phyloP scores from a whole-genome alignment of 768 basidiomycete species.

The Auricularia sp. region DNA sequence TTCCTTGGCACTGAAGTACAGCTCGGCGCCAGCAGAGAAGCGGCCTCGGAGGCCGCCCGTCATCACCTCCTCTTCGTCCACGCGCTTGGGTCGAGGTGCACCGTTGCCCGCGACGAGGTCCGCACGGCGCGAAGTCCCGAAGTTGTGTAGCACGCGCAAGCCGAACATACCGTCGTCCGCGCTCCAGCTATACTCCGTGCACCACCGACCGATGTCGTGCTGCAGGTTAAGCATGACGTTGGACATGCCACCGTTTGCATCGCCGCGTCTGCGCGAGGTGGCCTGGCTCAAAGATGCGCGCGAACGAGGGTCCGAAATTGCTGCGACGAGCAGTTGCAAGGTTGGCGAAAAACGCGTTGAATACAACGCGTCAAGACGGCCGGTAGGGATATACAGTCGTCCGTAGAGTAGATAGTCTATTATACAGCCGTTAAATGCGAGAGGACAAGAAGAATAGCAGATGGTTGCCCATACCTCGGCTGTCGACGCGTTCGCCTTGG shows the following conservation, averaged over 20 bases:
- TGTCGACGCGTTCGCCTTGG: conserved; percentile 68
- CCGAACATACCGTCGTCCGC: conserved; percentile 94
- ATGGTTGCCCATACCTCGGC: conserved; percentile 45
- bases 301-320: conserved; percentile 72
- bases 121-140: conserved; percentile 46
- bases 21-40: conserved; percentile 84
- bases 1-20: conserved; percentile 90
- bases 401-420: conserved; percentile 92
- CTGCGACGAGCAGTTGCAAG: conserved; percentile 71
- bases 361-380: conserved; percentile 82
- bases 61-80: conserved; percentile 90
- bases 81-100: conserved; percentile 47
- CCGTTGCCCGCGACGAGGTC: conserved; percentile 15
- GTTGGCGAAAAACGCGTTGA: conserved; percentile 73
- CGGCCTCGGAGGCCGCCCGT: conserved; percentile 87
- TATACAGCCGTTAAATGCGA: conserved; percentile 5
- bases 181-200: conserved; percentile 89
- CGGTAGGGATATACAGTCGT: conserved; percentile 79
- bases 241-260: conserved; percentile 42
- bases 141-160: conserved; percentile 80
- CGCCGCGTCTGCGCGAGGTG: conserved; percentile 23
- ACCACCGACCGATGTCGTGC: conserved; percentile 88
- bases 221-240: conserved; percentile 72
- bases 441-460: neutral
- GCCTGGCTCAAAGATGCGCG: conserved; percentile 26